Base-by-base conservation (phyloP, 2,329 filamentous ascomycete genomes). In the Nemania sp. region DNA sequence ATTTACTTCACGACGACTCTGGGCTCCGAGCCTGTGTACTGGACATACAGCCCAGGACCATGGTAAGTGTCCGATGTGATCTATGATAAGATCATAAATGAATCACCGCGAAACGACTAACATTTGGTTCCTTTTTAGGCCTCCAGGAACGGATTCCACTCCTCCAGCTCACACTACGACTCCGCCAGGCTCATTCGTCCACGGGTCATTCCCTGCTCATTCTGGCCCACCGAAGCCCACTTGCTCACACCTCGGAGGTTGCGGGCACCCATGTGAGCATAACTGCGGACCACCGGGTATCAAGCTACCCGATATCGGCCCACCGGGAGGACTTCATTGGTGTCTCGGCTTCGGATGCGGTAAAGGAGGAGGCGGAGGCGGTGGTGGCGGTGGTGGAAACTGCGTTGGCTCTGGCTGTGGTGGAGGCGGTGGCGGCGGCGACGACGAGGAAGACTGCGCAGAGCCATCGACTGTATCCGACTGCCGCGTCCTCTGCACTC, bases 221-320 rank as follows among this genome's bases (percentile, higher is more conserved):
- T 20, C 8, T 7, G 42, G 42, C 12, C 23, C 11, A 45, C 42
- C 42, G 12, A 45, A 19, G 28, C 42, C 42, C 28, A 45, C 42
- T 19, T 45, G 42, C 22, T 33, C 15, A 19, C 3, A 33, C n/a
- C 11, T 14, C 17, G 42, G 42, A 15, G 11, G 8, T 14, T 45
- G 42, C 42, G 42, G 42, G 8, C 15, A 45, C 17, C 8, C 24
- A 20, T 45, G 42, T 14, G 42, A 45, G 24, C 42, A n/a, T 30
- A 45, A 45, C n/a, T 45, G 42, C 22, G 42, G 42, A 15, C 42
- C 42, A 20, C 24, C 42, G 15, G 42, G 42, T 45, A 22, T 45
- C 19, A 34, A n/a, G n/a, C 23, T 23, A 28, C 23, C 17, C 15
- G 36, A 20, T 19, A 20, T 23, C 17, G 40, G 42, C 19, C 28